phyloP scores from a whole-genome alignment of 352 stramenopile genomes.

The Pythium guiyangense region DNA sequence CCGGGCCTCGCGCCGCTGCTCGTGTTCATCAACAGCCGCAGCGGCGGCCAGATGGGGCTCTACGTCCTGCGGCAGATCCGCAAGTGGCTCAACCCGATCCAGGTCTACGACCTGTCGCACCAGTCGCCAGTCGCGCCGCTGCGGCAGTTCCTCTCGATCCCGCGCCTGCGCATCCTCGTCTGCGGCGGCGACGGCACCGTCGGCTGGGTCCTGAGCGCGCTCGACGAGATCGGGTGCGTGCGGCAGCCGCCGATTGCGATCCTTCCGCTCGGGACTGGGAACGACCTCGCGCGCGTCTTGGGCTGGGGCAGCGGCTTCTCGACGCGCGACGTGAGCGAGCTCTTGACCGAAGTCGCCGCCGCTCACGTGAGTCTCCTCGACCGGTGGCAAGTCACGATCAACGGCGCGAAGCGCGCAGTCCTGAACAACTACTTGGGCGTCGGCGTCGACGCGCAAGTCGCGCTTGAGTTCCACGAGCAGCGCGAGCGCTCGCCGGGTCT shows the following conservation, averaged over 20 bases:
- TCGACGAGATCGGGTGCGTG: constrained; percentile 58
- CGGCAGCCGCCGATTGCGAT: constrained; percentile 92
- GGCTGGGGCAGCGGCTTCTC: constrained; percentile 94
- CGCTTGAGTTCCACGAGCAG: constrained; percentile 89
- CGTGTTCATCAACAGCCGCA: constrained; percentile 96
- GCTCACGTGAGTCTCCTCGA: constrained; percentile 75
- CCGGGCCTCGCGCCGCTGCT: constrained; percentile 53
- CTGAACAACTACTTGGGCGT: constrained; percentile 85
- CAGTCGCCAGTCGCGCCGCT: constrained; percentile 90
- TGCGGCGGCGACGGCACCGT: constrained; percentile 95
- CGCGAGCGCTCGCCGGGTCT: constrained; percentile 80
- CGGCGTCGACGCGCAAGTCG: constrained; percentile 88
- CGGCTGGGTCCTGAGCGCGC: constrained; percentile 84
- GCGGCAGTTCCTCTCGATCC: constrained; percentile 86
- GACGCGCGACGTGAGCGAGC: constrained; percentile 56
- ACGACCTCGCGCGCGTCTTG: constrained; percentile 91
- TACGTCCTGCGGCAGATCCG: constrained; percentile 91
- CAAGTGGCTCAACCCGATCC: constrained; percentile 93
- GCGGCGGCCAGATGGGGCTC: constrained; percentile 90
- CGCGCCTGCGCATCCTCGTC: constrained; percentile 89
- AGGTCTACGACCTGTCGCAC: constrained; percentile 93
- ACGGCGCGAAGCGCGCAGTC: constrained; percentile 57
- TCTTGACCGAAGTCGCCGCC: constrained; percentile 61
- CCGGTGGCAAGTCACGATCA: constrained; percentile 68
- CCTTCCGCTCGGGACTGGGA: constrained; percentile 94